Evolutionary conservation across 805 yeast species (phyloP).

Genomic region (Dipodascus geniculatus): DNA sequence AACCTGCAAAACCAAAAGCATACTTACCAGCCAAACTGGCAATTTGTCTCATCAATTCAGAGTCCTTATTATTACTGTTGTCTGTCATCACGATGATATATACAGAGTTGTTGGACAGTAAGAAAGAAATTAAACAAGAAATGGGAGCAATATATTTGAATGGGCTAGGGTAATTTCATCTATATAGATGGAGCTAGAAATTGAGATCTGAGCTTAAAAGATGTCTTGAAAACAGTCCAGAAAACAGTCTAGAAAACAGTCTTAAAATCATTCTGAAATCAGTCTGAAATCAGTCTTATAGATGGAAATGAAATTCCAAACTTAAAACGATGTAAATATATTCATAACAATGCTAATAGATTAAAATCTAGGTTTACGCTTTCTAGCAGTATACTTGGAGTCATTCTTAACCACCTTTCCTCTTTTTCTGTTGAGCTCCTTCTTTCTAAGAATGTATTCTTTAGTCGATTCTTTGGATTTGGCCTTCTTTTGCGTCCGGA

Average conservation of each 20-base stretch:
- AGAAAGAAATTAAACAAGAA: neutral
- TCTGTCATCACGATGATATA: neutral
- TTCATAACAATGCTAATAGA: neutral
- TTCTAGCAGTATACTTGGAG: conserved; percentile 85
- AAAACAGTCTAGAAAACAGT: too few species aligned
- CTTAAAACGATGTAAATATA: neutral
- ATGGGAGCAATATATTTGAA: neutral
- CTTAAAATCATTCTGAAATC: too few species aligned
- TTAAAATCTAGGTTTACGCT: conserved; percentile 55
- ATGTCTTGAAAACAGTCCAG: too few species aligned
- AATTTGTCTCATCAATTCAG: neutral
- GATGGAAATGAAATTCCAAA: conserved; percentile 6
- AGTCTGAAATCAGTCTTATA: too few species aligned
- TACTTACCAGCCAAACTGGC: neutral
- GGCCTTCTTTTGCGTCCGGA: conserved; percentile 27
- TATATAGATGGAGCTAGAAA: neutral
- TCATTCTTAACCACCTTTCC: conserved; percentile 83
- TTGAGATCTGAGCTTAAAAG: too few species aligned
- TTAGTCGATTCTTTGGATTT: conserved; percentile 62
- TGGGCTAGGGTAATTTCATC: neutral
- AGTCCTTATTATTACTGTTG: neutral
- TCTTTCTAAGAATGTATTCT: conserved; percentile 80
- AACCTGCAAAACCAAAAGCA: neutral
- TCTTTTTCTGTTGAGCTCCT: conserved; percentile 82
- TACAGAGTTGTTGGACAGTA: too few species aligned